Percentiles rank a stretch among this genome's conserved stretches.
phyloP scores from a whole-genome alignment of 257 asterid species.

The Solanum sitiens region DNA sequence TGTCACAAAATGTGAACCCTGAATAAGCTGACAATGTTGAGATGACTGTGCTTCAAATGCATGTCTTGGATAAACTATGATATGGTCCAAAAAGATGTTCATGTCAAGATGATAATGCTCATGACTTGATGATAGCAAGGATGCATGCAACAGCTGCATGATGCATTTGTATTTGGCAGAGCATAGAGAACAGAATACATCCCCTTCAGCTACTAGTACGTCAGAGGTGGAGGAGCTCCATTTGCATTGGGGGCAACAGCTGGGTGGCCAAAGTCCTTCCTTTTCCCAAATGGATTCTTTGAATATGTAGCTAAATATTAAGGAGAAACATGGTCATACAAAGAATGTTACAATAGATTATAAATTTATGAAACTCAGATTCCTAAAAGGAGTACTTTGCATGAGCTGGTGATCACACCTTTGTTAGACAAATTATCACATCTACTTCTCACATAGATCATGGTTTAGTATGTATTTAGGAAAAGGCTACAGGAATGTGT shows the following conservation, averaged over 20 bases:
- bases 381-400: background rate
- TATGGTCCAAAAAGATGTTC: conserved; percentile 27
- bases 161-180: conserved; percentile 67
- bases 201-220: conserved; percentile 88
- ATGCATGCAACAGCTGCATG: conserved; percentile 90
- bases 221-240: conserved; percentile 55
- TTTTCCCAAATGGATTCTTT: conserved; percentile 93
- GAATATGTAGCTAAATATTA: conserved; percentile 76
- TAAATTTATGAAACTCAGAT: background rate
- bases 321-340: conserved; percentile 25
- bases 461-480: background rate
- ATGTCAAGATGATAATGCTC: conserved; percentile 54
- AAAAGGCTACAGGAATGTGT: background rate
- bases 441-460: background rate
- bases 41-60: conserved; percentile 39
- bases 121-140: conserved; percentile 72
- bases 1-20: background rate
- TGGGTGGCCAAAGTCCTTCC: conserved; percentile 59
- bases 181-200: conserved; percentile 67
- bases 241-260: conserved; percentile 37
- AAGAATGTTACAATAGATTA: background rate
- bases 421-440: background rate
- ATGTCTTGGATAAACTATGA: conserved; percentile 32
- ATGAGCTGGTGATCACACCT: background rate
- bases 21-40: conserved; percentile 3